phyloP scores from a whole-genome alignment of 495 filamentous ascomycete genomes.

The Patellaria atrata region DNA sequence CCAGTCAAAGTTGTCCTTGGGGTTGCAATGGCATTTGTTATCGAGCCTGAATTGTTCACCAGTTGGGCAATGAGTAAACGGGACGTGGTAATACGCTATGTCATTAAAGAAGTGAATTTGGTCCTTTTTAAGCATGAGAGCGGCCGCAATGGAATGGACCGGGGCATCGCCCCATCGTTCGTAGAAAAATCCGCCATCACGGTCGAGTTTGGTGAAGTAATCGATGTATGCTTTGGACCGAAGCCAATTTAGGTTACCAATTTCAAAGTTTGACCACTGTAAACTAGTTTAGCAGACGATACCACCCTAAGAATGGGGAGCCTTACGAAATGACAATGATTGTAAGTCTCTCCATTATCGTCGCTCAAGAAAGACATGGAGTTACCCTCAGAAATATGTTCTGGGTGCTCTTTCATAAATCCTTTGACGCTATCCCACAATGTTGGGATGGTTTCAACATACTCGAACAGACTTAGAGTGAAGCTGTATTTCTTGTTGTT shows the following conservation, averaged over 20 bases:
- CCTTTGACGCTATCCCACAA: constrained; percentile 87
- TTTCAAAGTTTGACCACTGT: constrained; percentile 45
- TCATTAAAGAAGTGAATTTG: constrained; percentile 98
- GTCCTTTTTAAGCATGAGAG: constrained; percentile 71
- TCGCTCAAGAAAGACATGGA: constrained; percentile 85
- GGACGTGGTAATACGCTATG: constrained; percentile 97
- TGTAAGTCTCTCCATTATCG: constrained; percentile 72
- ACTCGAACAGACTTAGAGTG: constrained; percentile 59
- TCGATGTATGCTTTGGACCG: constrained; percentile 39
- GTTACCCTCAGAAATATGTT: constrained; percentile 74
- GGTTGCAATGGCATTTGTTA: constrained; percentile 85
- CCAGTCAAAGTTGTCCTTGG: constrained; percentile 97
- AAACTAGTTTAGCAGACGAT: constrained; percentile 6
- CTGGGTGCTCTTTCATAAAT: constrained; percentile 76
- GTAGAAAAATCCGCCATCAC: constrained; percentile 45
- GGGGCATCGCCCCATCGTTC: constrained; percentile 51
- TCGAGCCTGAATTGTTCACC: constrained; percentile 66
- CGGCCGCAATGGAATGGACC: constrained; percentile 82
- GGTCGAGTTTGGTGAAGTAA: constrained; percentile 45
- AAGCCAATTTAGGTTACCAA: constrained; percentile 47
- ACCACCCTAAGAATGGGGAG: neutral
- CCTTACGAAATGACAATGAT: constrained; percentile 84
- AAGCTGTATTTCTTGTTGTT: constrained; percentile 34
- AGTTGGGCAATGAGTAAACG: constrained; percentile 94
- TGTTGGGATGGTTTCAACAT: constrained; percentile 87